Base-by-base conservation (phyloP, 2,329 filamentous ascomycete genomes). In the Hymenoscyphus occultus region DNA sequence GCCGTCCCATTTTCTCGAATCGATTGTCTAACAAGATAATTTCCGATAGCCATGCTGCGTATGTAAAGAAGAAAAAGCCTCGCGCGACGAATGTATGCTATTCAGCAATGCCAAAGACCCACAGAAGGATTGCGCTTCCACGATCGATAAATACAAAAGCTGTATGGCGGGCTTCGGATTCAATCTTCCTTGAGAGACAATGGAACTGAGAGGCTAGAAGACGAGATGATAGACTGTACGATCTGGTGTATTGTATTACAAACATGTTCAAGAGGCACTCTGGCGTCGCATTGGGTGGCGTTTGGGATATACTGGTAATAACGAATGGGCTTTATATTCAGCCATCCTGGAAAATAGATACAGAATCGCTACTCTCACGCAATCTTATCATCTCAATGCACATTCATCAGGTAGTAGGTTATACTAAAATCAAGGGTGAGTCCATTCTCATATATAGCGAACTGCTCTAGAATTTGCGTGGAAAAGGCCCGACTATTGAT, bases 71-170 rank as follows among this genome's bases (percentile, higher is more conserved):
- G 93, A 99, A 79, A 99, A 99, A 79, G 84, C 91, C 48, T 85
- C 85, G 72, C 92, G 95, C 69, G 95, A 99, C 81, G 93, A 99
- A 80, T 99, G 95, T 83, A 98, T 99, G 94, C 90, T 99, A 64
- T 97, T 98, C 82, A 96, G 92, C 64, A 93, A 86, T 68, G 84
- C 91, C 67, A 84, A 89, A 74, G 90, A 97, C 76, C 92, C 95
- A 48, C 86, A 91, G 73, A 84, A 86, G 74, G 93, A 96, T 74
- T 99, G 95, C 84, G 85, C 88, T 78, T 85, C 88, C 60, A 84
- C 92, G 68, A 90, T 99, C 69, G 86, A 92, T 35, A 88, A 91
- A 76, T 99, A 99, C 82, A 89, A 88, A 80, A 87, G 80, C 71
- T 99, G 95, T 79, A 98, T 99, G 95, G 87, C 88, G 65, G 90